Base-by-base conservation (phyloP, 225 moss, liverwort and hornwort genomes). In the Pseudisothecium myosuroides region DNA sequence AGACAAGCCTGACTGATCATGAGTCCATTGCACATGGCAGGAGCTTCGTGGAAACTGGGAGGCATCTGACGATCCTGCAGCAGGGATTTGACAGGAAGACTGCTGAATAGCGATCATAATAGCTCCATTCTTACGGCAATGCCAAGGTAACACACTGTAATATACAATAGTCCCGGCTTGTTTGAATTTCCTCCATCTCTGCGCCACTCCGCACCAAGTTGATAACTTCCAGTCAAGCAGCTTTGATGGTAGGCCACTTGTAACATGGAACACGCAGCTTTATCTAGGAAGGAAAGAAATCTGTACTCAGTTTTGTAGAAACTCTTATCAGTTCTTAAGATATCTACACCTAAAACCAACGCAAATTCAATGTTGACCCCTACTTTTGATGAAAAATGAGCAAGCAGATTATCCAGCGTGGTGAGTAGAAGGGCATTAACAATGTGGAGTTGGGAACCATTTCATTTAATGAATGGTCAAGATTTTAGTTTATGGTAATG, bases 31-130 rank as follows among this genome's bases (percentile, higher is more conserved):
- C 58, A 43, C 39, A n/a, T 86, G 45, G 66, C 95, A 96, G 94
- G 87, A 89, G 88, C 84, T 96, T 95, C 75, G 92, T 93, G 61
- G 81, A 94, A 87, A 89, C 93, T 37, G 95, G 92, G 67, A 93
- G 92, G 79, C 94, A 92, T 66, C 86, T 96, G 15, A 93, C 89
- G 16, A 95, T 96, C 81, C 81, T 91, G 22, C 84, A 89, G 61
- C 81, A 80, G 52, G 85, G 68, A 54, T 71, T 63, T 26, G 80
- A 85, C 39, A 85, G 82, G 63, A 84, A 47, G 18, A 62, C 50
- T n/a, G 32, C 45, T 87, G 56, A 90, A 84, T 84, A 84, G 64
- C 55, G 47, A 80, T 86, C 63, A 21, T 73, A n/a, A 11, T 47
- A 79, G 83, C 77, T 83, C 39, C 27, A 55, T 32, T 49, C 67